A percentile compares a stretch with the other conserved stretches of the same genome.
phyloP scores from a whole-genome alignment of 2,329 filamentous ascomycete genomes.

The Venturia nashicola region DNA sequence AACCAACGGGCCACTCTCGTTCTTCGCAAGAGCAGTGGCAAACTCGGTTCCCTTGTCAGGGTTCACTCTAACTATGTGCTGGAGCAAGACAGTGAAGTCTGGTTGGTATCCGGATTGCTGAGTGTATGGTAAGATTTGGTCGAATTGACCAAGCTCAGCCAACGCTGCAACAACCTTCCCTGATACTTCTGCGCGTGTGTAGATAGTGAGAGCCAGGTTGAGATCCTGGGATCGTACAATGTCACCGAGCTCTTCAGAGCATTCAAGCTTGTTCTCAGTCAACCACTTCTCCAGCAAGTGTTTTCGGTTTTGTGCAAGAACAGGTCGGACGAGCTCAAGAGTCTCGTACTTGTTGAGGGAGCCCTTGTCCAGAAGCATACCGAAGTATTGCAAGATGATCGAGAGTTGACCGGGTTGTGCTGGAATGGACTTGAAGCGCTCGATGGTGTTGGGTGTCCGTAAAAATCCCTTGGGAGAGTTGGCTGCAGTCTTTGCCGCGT shows the following conservation, averaged over 20 bases:
- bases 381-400: conserved; percentile 93
- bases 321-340: conserved; percentile 82
- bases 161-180: conserved; percentile 93
- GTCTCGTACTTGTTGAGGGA: conserved; percentile 87
- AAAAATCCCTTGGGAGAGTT: conserved; percentile 95
- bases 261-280: conserved; percentile 87
- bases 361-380: conserved; percentile 92
- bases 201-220: conserved; percentile 76
- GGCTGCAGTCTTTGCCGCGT: conserved; percentile 90
- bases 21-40: conserved; percentile 80
- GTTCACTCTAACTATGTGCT: conserved; percentile 84
- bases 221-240: conserved; percentile 83
- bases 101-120: conserved; percentile 77
- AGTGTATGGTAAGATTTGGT: conserved; percentile 89
- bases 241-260: conserved; percentile 93
- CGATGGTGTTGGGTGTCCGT: conserved; percentile 87
- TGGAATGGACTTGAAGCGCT: conserved; percentile 82
- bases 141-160: conserved; percentile 91
- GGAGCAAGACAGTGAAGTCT: conserved; percentile 85
- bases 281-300: conserved; percentile 97
- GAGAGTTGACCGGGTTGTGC: conserved; percentile 78
- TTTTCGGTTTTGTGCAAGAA: conserved; percentile 86
- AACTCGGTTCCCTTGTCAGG: conserved; percentile 93
- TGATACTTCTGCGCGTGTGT: conserved; percentile 78
- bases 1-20: conserved; percentile 74